Conservation (phyloP, 2,329 filamentous ascomycete genomes). For the Phaeosphaeria sp. region DNA sequence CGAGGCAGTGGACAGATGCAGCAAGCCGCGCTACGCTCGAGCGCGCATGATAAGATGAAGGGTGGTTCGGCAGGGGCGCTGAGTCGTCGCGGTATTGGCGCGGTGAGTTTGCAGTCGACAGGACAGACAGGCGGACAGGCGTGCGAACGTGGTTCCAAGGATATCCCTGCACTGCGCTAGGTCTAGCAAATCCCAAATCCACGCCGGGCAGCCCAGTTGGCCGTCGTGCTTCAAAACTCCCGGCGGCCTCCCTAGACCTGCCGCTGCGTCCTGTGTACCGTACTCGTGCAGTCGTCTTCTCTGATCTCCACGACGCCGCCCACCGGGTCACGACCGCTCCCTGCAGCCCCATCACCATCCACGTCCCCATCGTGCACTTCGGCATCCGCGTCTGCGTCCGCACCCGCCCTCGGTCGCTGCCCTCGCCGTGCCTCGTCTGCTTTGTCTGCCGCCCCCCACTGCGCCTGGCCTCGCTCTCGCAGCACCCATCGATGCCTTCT, state of each 20-base stretch:
- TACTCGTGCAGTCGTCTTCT: conserved; percentile 9
- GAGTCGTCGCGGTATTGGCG: no score
- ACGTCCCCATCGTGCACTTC: no score
- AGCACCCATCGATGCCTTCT: conserved; percentile 36
- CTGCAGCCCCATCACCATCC: no score
- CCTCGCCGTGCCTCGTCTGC: not conserved
- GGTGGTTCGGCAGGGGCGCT: not conserved
- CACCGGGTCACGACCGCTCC: not conserved
- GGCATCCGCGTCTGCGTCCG: not conserved
- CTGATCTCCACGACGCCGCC: conserved; percentile 10
- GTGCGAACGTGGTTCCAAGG: not conserved
- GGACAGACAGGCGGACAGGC: no score
- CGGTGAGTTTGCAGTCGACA: no score
- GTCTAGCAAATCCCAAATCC: conserved; percentile 14
- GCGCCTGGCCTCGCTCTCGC: conserved; percentile 3
- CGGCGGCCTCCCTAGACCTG: conserved; percentile 32
- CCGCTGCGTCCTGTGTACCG: conserved; percentile 10
- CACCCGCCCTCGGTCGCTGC: conserved; percentile 4
- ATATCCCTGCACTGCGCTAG: conserved; percentile 6
- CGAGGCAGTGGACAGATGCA: no score
- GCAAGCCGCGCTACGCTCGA: no score
- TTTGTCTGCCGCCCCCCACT: conserved; percentile 8
- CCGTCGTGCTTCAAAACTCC: conserved; percentile 30
- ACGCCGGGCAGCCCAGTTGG: conserved; percentile 31
- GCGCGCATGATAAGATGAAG: no score